These are phyloP conservation scores for Trapa bicornis DNA, from an alignment of 345 rosid species.

Conservation along the genomic window DNA sequence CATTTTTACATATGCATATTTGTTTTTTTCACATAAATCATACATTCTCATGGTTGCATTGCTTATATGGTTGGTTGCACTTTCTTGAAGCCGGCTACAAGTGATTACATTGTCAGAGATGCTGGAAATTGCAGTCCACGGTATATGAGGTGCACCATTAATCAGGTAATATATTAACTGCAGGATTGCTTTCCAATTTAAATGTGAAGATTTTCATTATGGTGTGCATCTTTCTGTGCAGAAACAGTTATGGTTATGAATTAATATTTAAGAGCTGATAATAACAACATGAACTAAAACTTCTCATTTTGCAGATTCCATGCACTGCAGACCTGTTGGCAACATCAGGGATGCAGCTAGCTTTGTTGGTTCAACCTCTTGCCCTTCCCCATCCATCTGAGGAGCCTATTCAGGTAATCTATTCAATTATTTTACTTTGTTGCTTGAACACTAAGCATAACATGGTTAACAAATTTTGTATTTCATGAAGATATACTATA, in stretches of 20 bases:
- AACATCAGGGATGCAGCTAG: slow-evolving; percentile 92
- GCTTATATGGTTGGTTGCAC: slow-evolving; percentile 17
- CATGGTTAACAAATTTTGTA: background rate
- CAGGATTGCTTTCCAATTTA: background rate
- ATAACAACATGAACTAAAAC: background rate
- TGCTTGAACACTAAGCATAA: background rate
- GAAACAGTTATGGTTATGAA: slow-evolving; percentile 1
- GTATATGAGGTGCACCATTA: slow-evolving; percentile 93
- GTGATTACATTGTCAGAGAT: slow-evolving; percentile 77
- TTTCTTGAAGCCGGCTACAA: slow-evolving; percentile 64
- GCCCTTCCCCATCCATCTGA: slow-evolving; percentile 95
- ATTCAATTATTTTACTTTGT: background rate
- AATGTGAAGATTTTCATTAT: background rate
- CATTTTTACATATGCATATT: background rate
- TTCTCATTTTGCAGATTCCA: slow-evolving; percentile 49
- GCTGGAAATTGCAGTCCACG: slow-evolving; percentile 98
- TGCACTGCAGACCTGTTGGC: slow-evolving; percentile 88
- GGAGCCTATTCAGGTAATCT: slow-evolving; percentile 80
- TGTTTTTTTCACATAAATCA: background rate
- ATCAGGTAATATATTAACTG: slow-evolving; percentile 44
- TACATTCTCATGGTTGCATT: slow-evolving; percentile 5
- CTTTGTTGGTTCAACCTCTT: slow-evolving; percentile 85
- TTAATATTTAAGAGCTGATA: background rate
- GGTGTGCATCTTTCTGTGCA: slow-evolving; percentile 3
- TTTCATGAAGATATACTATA: background rate